Evolutionary conservation across 345 rosid species (phyloP), one percentile per base, ranked within the genome.

Genomic region (Hibiscus trionum): DNA sequence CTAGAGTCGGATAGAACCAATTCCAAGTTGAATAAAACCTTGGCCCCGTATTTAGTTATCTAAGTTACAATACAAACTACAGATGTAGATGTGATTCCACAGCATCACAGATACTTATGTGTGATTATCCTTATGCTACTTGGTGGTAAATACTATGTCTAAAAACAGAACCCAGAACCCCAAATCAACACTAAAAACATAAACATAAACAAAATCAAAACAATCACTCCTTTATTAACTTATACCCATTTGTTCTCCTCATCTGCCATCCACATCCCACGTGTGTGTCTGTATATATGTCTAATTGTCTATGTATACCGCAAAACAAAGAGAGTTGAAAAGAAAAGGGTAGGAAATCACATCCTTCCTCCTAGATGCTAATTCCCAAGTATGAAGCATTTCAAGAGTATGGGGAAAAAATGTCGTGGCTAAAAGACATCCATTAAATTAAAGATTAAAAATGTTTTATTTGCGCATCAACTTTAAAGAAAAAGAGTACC

Each of bases 401-500:
- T 21, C 49, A 56, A 50, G 42, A 26, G 24, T 21, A 21, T 21
- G 24, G 24, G 24, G 24, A 21, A 21, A 21, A n/a, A 53, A 53
- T 53, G 57, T 26, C 35, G n/a, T 59, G 11, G n/a, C 47, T 46
- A 12, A 39, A 7, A 14, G n/a, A 42, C 24, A 21, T 5, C 19
- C 26, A 15, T 16, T 7, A 33, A 33, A 33, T n/a, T 37, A 53
- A 10, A 37, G 4, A 27, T 17, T 37, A 35, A 63, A n/a, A 63
- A 63, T 7, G 49, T 11, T 62, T 62, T 35, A 62, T 62, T 11
- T 21, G 52, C 49, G 11, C 29, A 60, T 60, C 39, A 14, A 59
- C 62, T 59, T 17, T 19, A 17, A 29, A 52, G 33, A 33, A 37
- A 35, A 50, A 19, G 4, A 37, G 24, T 82, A 93, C 97, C 98